Evolutionary conservation across 768 basidiomycete genomes (phyloP), one percentile per base, ranked within the genome.

Genomic region (Suillus clintonianus): DNA sequence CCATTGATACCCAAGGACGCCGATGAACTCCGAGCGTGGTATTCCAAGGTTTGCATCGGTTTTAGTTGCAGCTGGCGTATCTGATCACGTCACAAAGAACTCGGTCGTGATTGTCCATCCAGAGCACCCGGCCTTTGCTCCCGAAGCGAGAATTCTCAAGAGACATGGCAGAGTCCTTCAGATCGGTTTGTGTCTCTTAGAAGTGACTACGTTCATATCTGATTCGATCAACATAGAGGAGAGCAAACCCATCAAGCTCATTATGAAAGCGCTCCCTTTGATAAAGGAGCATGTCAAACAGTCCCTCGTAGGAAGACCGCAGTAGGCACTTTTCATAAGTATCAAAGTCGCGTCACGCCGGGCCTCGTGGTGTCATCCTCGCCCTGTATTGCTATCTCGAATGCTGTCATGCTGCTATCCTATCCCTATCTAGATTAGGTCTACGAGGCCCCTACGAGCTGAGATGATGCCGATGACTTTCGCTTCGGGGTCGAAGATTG

Each of bases 191-290:
- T 70, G 15, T n/a, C 39, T 14, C 27, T 62, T 13, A 5, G n/a
- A 34, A 30, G 13, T 13, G 8, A 19, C 15, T 51, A 32, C 22
- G 11, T 10, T n/a, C 27, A 30, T 15, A 13, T 57, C 56, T 57
- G 17, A 57, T 41, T 41, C 24, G 30, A 53, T 45, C 32, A 30
- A 43, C 30, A 11, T 65, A 92, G 91, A 87, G 32, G 88, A 91
- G 74, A 77, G 83, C 42, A 87, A 90, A 69, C 85, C 91, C n/a
- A 84, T 92, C 66, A 87, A 87, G 70, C 84, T 92, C n/a, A 84
- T 94, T 55, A 83, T 84, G 39, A 80, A 80, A 63, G 88, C 87
- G 8, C 76, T 94, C 58, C 89, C 89, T 2, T 77, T 81, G 34
- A 89, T 94, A 67, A 77, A 86, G 59, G 70, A 82, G 8, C 88